A percentile compares a stretch with the other conserved stretches of the same genome.
These are phyloP conservation scores for Colletotrichum simmondsii DNA, from an alignment of 2,329 filamentous ascomycete species.

Conservation along the genomic window DNA sequence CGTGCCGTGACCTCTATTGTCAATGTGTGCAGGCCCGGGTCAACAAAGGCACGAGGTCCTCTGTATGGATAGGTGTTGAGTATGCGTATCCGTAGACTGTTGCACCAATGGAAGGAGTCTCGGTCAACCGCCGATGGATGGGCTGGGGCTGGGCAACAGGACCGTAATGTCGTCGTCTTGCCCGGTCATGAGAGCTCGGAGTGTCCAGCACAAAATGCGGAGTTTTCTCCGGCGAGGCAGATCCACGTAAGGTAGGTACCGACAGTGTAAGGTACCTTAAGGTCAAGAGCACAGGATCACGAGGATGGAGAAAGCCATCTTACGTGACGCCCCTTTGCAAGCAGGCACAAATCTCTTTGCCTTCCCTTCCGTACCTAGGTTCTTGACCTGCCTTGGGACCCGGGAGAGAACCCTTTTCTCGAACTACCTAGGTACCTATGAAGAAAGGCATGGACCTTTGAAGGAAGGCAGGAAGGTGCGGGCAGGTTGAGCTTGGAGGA, in stretches of 20 bases:
- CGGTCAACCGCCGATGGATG: slow-evolving; percentile 12
- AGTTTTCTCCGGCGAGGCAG: slow-evolving; percentile 22
- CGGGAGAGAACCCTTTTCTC: too few species aligned
- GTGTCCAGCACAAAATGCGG: slow-evolving; percentile 20
- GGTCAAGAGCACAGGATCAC: neutral
- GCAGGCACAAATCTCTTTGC: too few species aligned
- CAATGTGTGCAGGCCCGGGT: neutral
- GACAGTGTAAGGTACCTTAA: too few species aligned
- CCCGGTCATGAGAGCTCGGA: slow-evolving; percentile 12
- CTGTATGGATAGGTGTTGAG: too few species aligned
- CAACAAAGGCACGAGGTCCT: too few species aligned
- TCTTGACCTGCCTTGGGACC: too few species aligned
- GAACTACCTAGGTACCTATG: too few species aligned
- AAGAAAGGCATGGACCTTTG: too few species aligned
- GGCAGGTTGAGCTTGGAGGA: neutral
- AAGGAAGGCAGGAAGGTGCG: too few species aligned
- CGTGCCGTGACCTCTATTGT: neutral
- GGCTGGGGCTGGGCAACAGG: neutral
- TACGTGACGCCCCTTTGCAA: too few species aligned
- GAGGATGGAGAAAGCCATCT: neutral
- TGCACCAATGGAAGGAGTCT: neutral
- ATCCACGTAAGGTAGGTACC: too few species aligned
- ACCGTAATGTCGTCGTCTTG: neutral
- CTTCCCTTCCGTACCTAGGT: too few species aligned
- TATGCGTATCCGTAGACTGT: neutral